Percentiles rank a stretch among this genome's conserved stretches.
phyloP scores from a whole-genome alignment of 1,284 basidiomycete genomes.

The Termitomyces sp. region DNA sequence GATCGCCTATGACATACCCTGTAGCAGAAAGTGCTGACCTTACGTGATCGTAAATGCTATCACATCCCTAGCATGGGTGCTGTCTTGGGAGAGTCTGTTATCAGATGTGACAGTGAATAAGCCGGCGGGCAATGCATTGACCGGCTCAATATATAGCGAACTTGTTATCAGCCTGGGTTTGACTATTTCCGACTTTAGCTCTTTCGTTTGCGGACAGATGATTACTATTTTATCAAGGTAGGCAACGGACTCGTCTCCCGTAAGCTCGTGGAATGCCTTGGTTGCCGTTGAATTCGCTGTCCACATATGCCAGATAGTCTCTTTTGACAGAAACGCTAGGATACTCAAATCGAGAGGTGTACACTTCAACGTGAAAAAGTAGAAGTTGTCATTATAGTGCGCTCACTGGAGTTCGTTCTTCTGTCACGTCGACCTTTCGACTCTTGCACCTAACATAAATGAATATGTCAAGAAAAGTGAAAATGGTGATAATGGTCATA shows the following conservation, averaged over 20 bases:
- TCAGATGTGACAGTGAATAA: slow-evolving; percentile 18
- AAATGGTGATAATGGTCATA: not conserved
- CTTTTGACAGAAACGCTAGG: not conserved
- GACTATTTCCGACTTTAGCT: not conserved
- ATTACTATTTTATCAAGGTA: slow-evolving; percentile 42
- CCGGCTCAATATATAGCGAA: slow-evolving; percentile 15
- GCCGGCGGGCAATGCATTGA: slow-evolving; percentile 13
- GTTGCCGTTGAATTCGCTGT: not conserved
- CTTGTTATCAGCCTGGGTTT: not conserved
- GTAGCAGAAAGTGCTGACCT: not conserved
- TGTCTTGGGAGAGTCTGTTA: slow-evolving; percentile 18
- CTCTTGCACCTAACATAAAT: not conserved
- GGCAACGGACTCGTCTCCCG: slow-evolving; percentile 37
- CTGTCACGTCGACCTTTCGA: not conserved
- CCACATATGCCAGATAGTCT: not conserved
- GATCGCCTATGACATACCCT: not conserved
- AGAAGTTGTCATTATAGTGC: not conserved
- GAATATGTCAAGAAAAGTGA: not conserved
- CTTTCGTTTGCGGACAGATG: slow-evolving; percentile 24
- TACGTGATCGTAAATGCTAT: slow-evolving; percentile 44
- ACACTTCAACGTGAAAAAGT: not conserved
- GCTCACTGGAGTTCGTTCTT: not conserved
- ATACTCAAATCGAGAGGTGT: not conserved
- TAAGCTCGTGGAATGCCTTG: slow-evolving; percentile 30
- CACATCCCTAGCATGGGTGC: slow-evolving; percentile 16